Percentiles rank a stretch among this genome's conserved stretches.
Conservation (phyloP, 2,329 filamentous ascomycete genomes). For the Mycosphaerelloides madeirae region DNA sequence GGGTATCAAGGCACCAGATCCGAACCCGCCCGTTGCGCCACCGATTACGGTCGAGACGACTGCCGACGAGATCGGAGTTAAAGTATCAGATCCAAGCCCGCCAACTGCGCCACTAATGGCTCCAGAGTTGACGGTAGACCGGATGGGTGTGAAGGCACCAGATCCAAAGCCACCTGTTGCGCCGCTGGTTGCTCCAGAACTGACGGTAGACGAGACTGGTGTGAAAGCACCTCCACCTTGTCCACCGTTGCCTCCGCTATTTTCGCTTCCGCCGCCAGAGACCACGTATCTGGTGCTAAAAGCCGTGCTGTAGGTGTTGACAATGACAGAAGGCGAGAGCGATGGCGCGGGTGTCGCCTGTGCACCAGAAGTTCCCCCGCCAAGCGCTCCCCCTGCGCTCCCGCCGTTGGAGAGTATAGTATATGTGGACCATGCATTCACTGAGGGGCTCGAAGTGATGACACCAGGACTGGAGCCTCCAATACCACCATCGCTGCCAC, state of each 20-base stretch:
- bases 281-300: slow-evolving; percentile 19
- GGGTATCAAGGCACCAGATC: neutral
- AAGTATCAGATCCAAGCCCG: neutral
- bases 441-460: slow-evolving; percentile 14
- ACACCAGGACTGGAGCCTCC: slow-evolving; percentile 16
- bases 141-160: neutral
- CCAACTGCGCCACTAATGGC: neutral
- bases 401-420: slow-evolving; percentile 17
- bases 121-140: slow-evolving; percentile 3
- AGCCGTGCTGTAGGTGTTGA: slow-evolving; percentile 19
- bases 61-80: slow-evolving; percentile 11
- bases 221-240: neutral
- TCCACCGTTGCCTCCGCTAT: slow-evolving; percentile 9
- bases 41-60: slow-evolving; percentile 6
- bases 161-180: neutral
- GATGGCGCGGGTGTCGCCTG: slow-evolving; percentile 13
- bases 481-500: slow-evolving; percentile 15
- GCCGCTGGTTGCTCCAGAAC: slow-evolving; percentile 1
- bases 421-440: slow-evolving; percentile 10
- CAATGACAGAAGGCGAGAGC: slow-evolving; percentile 13
- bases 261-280: slow-evolving; percentile 16
- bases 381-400: slow-evolving; percentile 10
- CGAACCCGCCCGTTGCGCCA: neutral
- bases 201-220: neutral
- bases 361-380: slow-evolving; percentile 12